These are phyloP conservation scores for Endocalyx cinctus DNA, from an alignment of 2,329 filamentous ascomycete genomes.

Conservation along the genomic window DNA sequence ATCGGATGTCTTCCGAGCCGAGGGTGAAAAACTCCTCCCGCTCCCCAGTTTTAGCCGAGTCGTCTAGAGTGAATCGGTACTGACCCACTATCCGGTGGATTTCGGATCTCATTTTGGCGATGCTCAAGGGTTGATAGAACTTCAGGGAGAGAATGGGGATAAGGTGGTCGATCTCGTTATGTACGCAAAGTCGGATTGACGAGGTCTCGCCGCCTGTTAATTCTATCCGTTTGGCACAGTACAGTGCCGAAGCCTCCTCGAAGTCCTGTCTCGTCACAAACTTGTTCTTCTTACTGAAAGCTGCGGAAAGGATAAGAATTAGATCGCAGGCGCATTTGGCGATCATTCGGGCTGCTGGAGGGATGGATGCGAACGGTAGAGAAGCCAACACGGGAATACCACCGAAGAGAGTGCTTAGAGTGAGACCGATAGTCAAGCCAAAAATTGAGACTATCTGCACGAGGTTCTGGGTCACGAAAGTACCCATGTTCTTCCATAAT, in stretches of 20 bases:
- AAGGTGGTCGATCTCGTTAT: constrained; percentile 13
- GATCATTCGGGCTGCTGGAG: constrained; percentile 15
- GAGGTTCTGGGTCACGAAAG: constrained; percentile 16
- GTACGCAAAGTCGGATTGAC: constrained; percentile 9
- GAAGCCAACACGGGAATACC: constrained; percentile 17
- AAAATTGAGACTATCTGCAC: constrained; percentile 12
- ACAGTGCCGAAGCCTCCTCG: constrained; percentile 11
- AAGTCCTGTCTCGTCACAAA: constrained; percentile 18
- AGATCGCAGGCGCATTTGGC: constrained; percentile 18
- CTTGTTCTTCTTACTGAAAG: constrained; percentile 15
- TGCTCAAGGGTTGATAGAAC: constrained; percentile 14
- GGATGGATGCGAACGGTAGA: constrained; percentile 14
- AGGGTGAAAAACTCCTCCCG: background rate
- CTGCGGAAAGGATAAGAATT: constrained; percentile 13
- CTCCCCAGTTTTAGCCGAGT: too few species aligned
- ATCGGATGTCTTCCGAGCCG: constrained; percentile 7
- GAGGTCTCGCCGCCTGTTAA: constrained; percentile 4
- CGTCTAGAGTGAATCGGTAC: constrained; percentile 13
- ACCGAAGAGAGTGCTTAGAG: constrained; percentile 17
- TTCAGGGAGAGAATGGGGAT: constrained; percentile 15
- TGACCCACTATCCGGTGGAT: constrained; percentile 9
- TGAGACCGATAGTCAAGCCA: constrained; percentile 12
- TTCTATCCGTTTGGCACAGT: constrained; percentile 12
- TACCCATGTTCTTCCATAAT: constrained; percentile 18
- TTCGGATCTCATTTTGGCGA: constrained; percentile 13